A percentile compares a stretch with the other conserved stretches of the same genome.
These are phyloP conservation scores for Oropetium thomaeum DNA, from an alignment of 176 grass and related monocot genomes.

Conservation along the genomic window DNA sequence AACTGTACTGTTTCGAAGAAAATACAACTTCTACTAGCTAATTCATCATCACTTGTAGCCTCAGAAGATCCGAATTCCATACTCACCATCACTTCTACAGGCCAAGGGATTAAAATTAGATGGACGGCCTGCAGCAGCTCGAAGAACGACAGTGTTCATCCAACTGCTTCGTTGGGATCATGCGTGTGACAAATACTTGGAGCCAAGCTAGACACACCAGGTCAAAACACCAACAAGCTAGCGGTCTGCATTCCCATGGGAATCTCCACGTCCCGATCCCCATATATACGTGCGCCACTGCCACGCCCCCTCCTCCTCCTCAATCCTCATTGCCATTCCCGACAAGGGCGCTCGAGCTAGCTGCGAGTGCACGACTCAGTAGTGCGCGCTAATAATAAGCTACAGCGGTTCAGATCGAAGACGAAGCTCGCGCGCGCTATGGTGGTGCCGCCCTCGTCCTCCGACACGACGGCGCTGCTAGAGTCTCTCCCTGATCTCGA, in stretches of 20 bases:
- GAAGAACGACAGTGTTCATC: neutral
- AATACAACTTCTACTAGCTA: too few relatives aligned
- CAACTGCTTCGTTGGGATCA: constrained; percentile 3
- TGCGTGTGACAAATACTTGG: neutral
- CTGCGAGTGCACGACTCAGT: too few relatives aligned
- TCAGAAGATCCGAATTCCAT: too few relatives aligned
- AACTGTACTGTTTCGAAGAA: too few relatives aligned
- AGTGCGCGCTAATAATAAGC: too few relatives aligned
- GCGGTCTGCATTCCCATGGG: constrained; percentile 26
- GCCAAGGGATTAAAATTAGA: constrained; percentile 18
- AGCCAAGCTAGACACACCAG: constrained; percentile 40
- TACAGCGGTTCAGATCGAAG: too few relatives aligned
- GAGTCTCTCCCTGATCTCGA: constrained; percentile 1
- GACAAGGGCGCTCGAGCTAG: neutral
- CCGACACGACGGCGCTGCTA: neutral
- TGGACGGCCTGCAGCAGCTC: constrained; percentile 32
- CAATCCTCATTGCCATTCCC: constrained; percentile 8
- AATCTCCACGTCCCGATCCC: constrained; percentile 8
- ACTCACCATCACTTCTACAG: neutral
- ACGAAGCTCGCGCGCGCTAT: too few relatives aligned
- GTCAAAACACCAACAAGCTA: constrained; percentile 35
- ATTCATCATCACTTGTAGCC: too few relatives aligned
- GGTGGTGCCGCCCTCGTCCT: constrained; percentile 30
- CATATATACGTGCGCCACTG: constrained; percentile 17
- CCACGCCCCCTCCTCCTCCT: neutral